These are phyloP conservation scores for Peronospora belbahrii DNA, from an alignment of 352 stramenopile species.

Conservation along the genomic window DNA sequence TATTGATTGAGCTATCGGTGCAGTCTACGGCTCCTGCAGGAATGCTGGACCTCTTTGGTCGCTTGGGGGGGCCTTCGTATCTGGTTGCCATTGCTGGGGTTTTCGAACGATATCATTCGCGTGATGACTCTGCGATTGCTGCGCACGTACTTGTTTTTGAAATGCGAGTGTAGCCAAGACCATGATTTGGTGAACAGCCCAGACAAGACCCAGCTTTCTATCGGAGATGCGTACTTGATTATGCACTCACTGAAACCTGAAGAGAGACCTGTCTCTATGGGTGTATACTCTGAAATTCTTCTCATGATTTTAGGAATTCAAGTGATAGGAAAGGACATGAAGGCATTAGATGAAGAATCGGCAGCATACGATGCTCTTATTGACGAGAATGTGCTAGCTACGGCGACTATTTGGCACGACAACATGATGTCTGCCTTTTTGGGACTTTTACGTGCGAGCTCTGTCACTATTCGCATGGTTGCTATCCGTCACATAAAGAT, in stretches of 20 bases:
- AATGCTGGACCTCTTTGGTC: conserved; percentile 67
- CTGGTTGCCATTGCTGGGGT: conserved; percentile 73
- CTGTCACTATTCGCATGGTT: conserved; percentile 51
- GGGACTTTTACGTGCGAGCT: conserved; percentile 43
- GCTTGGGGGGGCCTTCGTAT: conserved; percentile 71
- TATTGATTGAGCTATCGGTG: conserved; percentile 73
- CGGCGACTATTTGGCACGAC: conserved; percentile 49
- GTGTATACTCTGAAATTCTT: conserved; percentile 74
- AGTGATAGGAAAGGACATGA: conserved; percentile 53
- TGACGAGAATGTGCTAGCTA: conserved; percentile 41
- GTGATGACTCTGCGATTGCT: conserved; percentile 77
- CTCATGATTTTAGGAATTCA: conserved; percentile 66
- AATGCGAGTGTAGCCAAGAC: conserved; percentile 60
- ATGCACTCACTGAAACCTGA: conserved; percentile 70
- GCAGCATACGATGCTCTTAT: conserved; percentile 44
- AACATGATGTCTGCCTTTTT: conserved; percentile 68
- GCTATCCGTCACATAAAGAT: conserved; percentile 57
- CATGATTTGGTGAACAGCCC: conserved; percentile 51
- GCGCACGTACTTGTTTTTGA: conserved; percentile 71
- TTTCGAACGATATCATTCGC: conserved; percentile 59
- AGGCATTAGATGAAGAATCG: conserved; percentile 38
- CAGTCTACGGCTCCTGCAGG: conserved; percentile 59
- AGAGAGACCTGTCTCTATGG: conserved; percentile 58
- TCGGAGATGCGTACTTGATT: conserved; percentile 74
- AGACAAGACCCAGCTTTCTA: conserved; percentile 73